A percentile compares a stretch with the other conserved stretches of the same genome.
Conservation (phyloP, 73 alveolate species). For the Paramecium bursaria region DNA sequence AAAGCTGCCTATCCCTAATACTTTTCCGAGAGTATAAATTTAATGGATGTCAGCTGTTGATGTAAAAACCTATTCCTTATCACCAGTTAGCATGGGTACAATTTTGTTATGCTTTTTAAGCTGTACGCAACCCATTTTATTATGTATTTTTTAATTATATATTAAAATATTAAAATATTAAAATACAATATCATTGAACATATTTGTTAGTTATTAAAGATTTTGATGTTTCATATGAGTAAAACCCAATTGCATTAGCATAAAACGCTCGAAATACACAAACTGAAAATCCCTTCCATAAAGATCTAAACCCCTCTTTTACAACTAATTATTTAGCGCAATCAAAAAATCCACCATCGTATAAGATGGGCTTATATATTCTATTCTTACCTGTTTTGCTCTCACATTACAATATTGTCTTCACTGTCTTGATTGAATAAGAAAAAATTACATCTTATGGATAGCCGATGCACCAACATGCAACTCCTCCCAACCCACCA, state of each 20-base stretch:
- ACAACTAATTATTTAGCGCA: slow-evolving; percentile 60
- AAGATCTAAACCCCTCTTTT: slow-evolving; percentile 69
- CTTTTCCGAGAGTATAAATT: slow-evolving; percentile 19
- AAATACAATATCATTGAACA: neutral
- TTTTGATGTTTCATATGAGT: slow-evolving; percentile 71
- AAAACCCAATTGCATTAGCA: slow-evolving; percentile 67
- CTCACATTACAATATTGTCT: slow-evolving; percentile 70
- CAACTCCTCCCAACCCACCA: slow-evolving; percentile 69
- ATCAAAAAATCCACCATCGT: slow-evolving; percentile 75
- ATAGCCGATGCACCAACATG: slow-evolving; percentile 68
- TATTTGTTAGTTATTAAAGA: neutral
- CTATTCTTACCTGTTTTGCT: slow-evolving; percentile 52
- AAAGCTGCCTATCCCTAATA: slow-evolving; percentile 41
- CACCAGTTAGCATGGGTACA: slow-evolving; percentile 44
- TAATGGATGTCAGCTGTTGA: slow-evolving; percentile 55
- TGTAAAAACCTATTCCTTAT: slow-evolving; percentile 11
- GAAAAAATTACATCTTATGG: slow-evolving; percentile 57
- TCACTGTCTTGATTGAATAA: slow-evolving; percentile 22
- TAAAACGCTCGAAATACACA: slow-evolving; percentile 73
- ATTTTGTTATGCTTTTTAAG: slow-evolving; percentile 14
- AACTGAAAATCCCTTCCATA: slow-evolving; percentile 80
- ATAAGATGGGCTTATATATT: slow-evolving; percentile 22
- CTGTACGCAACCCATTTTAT: slow-evolving; percentile 48
- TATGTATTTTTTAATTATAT: neutral
- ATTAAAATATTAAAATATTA: neutral